Evolutionary conservation across 106 monocot species (phyloP).

Genomic region (Apostasia ramifera): DNA sequence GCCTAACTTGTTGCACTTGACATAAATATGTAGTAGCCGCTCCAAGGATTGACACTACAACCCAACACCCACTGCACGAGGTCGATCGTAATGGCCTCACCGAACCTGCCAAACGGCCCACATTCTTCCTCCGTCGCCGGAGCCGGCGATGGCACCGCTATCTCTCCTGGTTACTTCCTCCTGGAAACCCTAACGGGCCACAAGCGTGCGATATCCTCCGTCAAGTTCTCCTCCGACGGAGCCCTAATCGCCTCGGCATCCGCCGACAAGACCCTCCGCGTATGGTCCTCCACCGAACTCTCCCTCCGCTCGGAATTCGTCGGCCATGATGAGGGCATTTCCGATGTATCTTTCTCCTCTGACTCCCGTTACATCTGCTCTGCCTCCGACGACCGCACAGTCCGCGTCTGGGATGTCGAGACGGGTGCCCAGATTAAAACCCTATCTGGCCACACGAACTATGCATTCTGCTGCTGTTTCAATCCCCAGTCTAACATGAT

Average conservation of each 20-base stretch:
- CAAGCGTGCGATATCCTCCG: constrained; percentile 41
- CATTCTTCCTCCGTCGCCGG: not conserved
- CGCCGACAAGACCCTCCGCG: constrained; percentile 50
- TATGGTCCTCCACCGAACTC: constrained; percentile 26
- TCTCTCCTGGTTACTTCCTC: constrained; percentile 22
- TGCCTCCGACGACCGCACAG: constrained; percentile 50
- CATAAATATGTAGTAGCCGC: too few relatives aligned
- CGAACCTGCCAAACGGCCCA: constrained; percentile 1
- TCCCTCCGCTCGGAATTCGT: constrained; percentile 28
- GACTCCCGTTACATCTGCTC: constrained; percentile 47
- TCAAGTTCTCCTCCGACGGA: constrained; percentile 51
- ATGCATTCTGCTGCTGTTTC: constrained; percentile 43
- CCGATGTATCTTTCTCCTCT: constrained; percentile 43
- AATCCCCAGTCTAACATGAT: constrained; percentile 61
- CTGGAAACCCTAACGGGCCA: constrained; percentile 31
- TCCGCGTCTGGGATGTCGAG: constrained; percentile 45
- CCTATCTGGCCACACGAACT: constrained; percentile 51
- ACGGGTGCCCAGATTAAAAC: constrained; percentile 24
- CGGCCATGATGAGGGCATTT: constrained; percentile 50
- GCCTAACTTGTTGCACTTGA: too few relatives aligned
- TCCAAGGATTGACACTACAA: too few relatives aligned
- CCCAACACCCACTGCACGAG: too few relatives aligned
- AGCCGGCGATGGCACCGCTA: not conserved
- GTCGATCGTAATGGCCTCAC: not conserved
- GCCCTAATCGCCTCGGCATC: constrained; percentile 43